Evolutionary conservation across 2,329 filamentous ascomycete genomes (phyloP), one percentile per base, ranked within the genome.

Genomic region (Trichothecium sympodiale): DNA sequence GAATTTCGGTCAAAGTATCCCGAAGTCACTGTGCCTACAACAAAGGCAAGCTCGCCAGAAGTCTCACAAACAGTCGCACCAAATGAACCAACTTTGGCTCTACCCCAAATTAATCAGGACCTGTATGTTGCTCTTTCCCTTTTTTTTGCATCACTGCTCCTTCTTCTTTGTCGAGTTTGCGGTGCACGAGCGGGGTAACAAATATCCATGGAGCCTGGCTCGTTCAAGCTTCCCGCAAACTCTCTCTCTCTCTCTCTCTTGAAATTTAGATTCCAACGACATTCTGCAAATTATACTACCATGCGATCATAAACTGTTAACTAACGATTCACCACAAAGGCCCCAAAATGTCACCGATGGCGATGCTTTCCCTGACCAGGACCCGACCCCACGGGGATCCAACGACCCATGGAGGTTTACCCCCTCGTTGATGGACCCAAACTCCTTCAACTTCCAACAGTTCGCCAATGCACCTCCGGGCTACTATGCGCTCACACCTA

Each of bases 341-440:
- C 38, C 38, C 25, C 45, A 46, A 29, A 41, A 40, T 33, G 38
- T 54, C 18, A 43, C 41, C 28, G 46, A 50, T 39, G 51, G 28
- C 17, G 38, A 54, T 40, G 45, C 45, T 27, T 76, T 74, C 48
- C 60, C 64, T 55, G 83, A 91, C 58, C 75, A 83, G 50, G 86
- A 94, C 51, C 81, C 83, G 15, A 94, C 85, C 4, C 85, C 86
- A 5, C 76, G 83, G 54, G 82, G 79, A 14, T 74, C 81, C 29
- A 78, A 82, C 50, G 87, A 95, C 47, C 77, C 74, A 47, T 91
- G 88, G 79, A 75, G 83, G 45, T 87, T 94, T 51, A 94, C 88
- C 3, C 86, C 88, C 4, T 91, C 87, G 16, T 67, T 94, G 38
- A 72, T 96, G 53, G 89, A 96, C 53, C 78, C 86, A 14, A 86